These are phyloP conservation scores for Chiua sp. DNA, from an alignment of 1,284 basidiomycete species.

Conservation along the genomic window DNA sequence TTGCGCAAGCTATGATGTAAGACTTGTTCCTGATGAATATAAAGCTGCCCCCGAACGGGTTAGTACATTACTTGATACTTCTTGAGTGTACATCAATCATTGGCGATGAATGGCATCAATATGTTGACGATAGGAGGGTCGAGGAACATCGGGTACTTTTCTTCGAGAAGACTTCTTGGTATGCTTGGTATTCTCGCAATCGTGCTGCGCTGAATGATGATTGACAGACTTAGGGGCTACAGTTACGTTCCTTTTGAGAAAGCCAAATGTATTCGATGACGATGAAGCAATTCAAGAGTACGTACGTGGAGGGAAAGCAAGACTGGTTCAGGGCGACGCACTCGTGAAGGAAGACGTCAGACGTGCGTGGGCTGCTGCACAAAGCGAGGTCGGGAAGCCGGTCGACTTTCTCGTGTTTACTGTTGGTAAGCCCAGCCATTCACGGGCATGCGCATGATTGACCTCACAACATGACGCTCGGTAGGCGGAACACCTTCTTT, in stretches of 20 bases:
- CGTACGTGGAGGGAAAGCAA: conserved; percentile 46
- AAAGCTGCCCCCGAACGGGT: conserved; percentile 2
- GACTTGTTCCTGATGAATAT: conserved; percentile 1
- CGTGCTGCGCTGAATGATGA: not conserved
- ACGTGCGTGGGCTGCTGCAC: conserved; percentile 46
- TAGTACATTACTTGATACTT: too few relatives aligned
- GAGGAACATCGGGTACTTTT: conserved; percentile 65
- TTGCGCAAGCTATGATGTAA: conserved; percentile 5
- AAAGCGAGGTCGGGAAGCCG: conserved; percentile 18
- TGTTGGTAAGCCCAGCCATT: conserved; percentile 23
- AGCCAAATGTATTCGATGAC: conserved; percentile 45
- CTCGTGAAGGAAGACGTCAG: conserved; percentile 47
- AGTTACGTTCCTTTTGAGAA: conserved; percentile 56
- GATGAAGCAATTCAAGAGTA: conserved; percentile 49
- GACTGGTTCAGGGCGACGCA: conserved; percentile 54
- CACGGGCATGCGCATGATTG: too few relatives aligned
- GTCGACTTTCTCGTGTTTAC: conserved; percentile 32
- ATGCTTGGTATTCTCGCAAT: not conserved
- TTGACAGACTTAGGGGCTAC: conserved; percentile 49
- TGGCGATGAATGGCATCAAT: conserved; percentile 34
- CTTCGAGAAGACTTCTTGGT: conserved; percentile 58
- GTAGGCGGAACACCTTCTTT: conserved; percentile 27
- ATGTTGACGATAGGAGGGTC: conserved; percentile 63
- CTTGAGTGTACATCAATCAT: not conserved
- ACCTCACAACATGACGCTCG: not conserved